Conservation (phyloP, 257 asterid species). For the Jaltomata sinuosa region DNA sequence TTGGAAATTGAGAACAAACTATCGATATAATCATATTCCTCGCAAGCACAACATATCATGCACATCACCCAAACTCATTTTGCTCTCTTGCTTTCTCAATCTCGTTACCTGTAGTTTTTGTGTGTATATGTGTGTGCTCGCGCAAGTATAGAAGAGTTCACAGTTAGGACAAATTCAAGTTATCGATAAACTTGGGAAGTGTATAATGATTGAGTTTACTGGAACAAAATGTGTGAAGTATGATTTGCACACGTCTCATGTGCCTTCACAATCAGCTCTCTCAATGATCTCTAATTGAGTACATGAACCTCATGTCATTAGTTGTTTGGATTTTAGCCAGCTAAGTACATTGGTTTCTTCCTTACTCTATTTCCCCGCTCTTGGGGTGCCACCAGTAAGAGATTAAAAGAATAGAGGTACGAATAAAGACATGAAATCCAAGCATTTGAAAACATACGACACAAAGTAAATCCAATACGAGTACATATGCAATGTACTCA, state of each 20-base stretch:
- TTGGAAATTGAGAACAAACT: neutral
- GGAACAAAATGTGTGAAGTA: neutral
- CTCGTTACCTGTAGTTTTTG: neutral
- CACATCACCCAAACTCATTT: neutral
- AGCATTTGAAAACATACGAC: neutral
- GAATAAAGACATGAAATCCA: neutral
- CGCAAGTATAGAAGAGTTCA: neutral
- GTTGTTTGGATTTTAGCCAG: neutral
- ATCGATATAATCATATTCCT: neutral
- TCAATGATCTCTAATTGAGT: neutral
- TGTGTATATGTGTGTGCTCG: neutral
- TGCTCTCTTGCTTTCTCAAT: neutral
- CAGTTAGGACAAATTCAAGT: neutral
- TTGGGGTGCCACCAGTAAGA: neutral
- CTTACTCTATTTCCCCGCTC: neutral
- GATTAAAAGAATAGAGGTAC: neutral
- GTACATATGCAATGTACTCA: constrained; percentile 16
- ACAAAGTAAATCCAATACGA: neutral
- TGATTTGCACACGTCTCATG: neutral
- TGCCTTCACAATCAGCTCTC: neutral
- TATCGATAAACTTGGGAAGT: neutral
- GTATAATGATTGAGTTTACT: neutral
- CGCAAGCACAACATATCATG: neutral
- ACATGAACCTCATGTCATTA: neutral
- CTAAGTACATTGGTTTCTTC: neutral